phyloP scores from a whole-genome alignment of 23 red algal species.

The Gracilaria caudata region DNA sequence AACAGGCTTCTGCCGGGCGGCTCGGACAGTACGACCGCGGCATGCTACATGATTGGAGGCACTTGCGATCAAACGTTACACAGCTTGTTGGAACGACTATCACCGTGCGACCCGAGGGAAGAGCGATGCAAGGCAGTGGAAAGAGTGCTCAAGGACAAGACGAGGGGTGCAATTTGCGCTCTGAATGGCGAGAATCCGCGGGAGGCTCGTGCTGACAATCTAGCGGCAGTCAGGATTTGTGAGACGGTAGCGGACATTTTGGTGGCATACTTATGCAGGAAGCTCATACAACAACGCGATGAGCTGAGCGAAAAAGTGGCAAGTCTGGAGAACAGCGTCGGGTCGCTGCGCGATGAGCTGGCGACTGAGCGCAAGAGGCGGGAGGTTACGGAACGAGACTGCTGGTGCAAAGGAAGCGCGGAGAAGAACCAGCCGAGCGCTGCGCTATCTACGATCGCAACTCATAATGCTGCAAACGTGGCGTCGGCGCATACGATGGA shows the following conservation, averaged over 20 bases:
- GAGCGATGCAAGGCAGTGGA: constrained; percentile 61
- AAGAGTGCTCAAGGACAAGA: constrained; percentile 64
- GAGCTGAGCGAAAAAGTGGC: neutral
- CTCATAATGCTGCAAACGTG: neutral
- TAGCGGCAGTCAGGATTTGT: constrained; percentile 55
- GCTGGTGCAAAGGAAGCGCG: constrained; percentile 38
- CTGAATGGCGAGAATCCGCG: constrained; percentile 49
- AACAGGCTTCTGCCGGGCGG: constrained; percentile 59
- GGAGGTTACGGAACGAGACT: constrained; percentile 6
- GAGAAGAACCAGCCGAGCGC: constrained; percentile 8
- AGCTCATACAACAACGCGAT: constrained; percentile 26
- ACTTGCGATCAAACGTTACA: constrained; percentile 19
- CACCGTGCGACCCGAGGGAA: constrained; percentile 42
- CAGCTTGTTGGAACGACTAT: constrained; percentile 14
- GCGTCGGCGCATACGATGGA: neutral
- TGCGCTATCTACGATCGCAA: neutral
- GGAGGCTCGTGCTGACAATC: constrained; percentile 56
- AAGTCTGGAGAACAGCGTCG: neutral
- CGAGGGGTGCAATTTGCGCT: constrained; percentile 20
- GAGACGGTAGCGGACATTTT: constrained; percentile 56
- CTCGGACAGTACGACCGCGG: constrained; percentile 38
- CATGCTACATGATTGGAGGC: constrained; percentile 62
- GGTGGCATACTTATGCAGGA: constrained; percentile 21
- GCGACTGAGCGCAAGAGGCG: constrained; percentile 1
- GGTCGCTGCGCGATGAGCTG: constrained; percentile 7